Base-by-base conservation (phyloP, 768 basidiomycete species). In the Daedaleopsis sinensis region DNA sequence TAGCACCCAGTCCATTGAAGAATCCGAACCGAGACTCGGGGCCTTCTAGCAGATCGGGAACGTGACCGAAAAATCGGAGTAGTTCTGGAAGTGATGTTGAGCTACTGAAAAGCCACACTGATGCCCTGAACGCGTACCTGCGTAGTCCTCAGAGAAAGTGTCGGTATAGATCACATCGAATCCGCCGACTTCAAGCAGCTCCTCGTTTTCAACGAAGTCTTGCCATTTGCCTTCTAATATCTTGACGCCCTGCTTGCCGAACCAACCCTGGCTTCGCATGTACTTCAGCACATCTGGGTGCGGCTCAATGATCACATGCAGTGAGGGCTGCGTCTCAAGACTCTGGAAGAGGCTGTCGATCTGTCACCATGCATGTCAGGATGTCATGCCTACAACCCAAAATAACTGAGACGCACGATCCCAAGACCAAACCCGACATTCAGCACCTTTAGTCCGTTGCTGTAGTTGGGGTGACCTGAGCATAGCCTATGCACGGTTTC, bases 1-100 rank as follows among this genome's bases (percentile, higher is more conserved):
- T 98, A 35, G 96, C 96, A 16, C 93, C 97, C 10, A 99, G 83
- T 13, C 97, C 97, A 70, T 99, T 94, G 82, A 98, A 99, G 76
- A 98, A 99, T 62, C 94, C 90, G 71, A 96, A 92, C 16, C 86
- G 80, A n/a, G 90, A 89, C 15, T 86, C 79, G n/a, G 86, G 82
- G 15, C 87, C 86, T 21, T 81, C 80, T 16, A 98, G 79, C 5
- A 99, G 79, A 67, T 90, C 81, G 3, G 93, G 93, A 2, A 97
- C 73, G 48, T 82, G 78, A 57, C 87, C 85, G 73, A 99, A 98
- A 76, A 98, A 96, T 35, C 78, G 77, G 66, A 84, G 84, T 42
- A 98, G 81, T 63, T 90, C 90, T 79, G 61, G 23, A 18, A 23
- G 23, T 13, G 7, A 51, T 21, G 57, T n/a, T 46, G 10, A 32